Evolutionary conservation across 2,329 filamentous ascomycete species (phyloP).

Genomic region (Huntiella abstrusa): DNA sequence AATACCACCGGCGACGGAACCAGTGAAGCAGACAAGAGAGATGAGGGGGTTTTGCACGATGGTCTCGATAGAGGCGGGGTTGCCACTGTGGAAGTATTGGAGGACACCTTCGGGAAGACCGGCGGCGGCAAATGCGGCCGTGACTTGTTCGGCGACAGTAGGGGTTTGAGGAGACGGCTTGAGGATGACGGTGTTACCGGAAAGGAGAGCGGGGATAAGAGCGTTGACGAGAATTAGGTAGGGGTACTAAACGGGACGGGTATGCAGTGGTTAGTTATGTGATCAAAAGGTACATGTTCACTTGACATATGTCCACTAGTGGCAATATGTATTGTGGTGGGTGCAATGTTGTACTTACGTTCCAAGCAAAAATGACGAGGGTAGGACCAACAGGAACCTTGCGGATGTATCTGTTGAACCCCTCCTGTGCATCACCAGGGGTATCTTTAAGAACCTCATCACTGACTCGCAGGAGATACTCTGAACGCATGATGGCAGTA

Average conservation of each 20-base stretch:
- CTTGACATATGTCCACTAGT: neutral
- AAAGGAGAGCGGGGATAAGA: constrained; percentile 73
- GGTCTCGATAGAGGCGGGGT: constrained; percentile 54
- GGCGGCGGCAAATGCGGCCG: constrained; percentile 57
- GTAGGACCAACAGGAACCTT: constrained; percentile 78
- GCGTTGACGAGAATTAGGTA: constrained; percentile 90
- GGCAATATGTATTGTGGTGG: neutral
- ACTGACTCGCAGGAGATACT: constrained; percentile 73
- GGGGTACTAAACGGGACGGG: constrained; percentile 46
- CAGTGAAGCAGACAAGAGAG: constrained; percentile 77
- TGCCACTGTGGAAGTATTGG: constrained; percentile 83
- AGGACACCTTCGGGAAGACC: constrained; percentile 70
- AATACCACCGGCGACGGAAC: constrained; percentile 73
- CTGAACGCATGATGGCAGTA: constrained; percentile 68
- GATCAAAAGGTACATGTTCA: neutral
- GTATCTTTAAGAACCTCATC: constrained; percentile 63
- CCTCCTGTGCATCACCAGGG: constrained; percentile 63
- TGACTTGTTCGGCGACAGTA: constrained; percentile 70
- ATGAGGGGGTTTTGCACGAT: constrained; percentile 62
- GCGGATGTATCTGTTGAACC: constrained; percentile 78
- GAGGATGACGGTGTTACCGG: constrained; percentile 78
- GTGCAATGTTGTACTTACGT: constrained; percentile 38
- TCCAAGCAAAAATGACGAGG: constrained; percentile 87
- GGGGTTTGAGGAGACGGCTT: constrained; percentile 94
- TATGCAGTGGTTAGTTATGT: neutral